Conservation (phyloP, 305 asterid genomes). For the Fraxinus xanthoxyloides region DNA sequence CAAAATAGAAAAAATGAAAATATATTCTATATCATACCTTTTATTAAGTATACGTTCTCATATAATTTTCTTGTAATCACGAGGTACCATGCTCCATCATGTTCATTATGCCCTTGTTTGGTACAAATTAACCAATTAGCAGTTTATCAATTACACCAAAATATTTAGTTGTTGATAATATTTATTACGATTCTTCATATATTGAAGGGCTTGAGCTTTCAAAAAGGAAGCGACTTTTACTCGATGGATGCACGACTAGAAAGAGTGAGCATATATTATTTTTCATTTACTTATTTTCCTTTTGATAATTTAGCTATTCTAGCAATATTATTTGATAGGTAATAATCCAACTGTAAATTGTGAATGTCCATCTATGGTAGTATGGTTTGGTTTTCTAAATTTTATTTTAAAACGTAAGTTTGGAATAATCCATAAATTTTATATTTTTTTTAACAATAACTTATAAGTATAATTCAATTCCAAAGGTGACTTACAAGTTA, state of each 20-base stretch:
- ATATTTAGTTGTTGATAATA: neutral
- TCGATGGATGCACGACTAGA: constrained; percentile 37
- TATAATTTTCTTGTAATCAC: constrained; percentile 40
- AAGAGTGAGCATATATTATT: constrained; percentile 13
- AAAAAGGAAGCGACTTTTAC: constrained; percentile 54
- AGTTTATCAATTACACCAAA: neutral
- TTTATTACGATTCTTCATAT: constrained; percentile 31
- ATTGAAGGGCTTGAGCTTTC: constrained; percentile 43
- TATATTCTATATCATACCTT: neutral
- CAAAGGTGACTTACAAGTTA: neutral
- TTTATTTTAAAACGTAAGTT: neutral
- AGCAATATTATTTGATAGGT: neutral
- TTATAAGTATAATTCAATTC: neutral
- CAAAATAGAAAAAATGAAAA: too few relatives aligned
- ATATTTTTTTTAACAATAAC: neutral
- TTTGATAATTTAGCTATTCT: neutral
- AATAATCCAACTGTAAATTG: neutral
- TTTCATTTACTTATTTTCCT: too few relatives aligned
- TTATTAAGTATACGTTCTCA: too few relatives aligned
- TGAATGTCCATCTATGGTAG: neutral
- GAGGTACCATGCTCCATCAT: constrained; percentile 45
- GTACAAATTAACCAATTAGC: neutral
- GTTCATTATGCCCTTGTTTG: neutral
- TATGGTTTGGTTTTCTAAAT: neutral
- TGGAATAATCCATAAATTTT: neutral